A percentile compares a stretch with the other conserved stretches of the same genome.
phyloP scores from a whole-genome alignment of 1,284 basidiomycete genomes.

The Pascua guehoae region DNA sequence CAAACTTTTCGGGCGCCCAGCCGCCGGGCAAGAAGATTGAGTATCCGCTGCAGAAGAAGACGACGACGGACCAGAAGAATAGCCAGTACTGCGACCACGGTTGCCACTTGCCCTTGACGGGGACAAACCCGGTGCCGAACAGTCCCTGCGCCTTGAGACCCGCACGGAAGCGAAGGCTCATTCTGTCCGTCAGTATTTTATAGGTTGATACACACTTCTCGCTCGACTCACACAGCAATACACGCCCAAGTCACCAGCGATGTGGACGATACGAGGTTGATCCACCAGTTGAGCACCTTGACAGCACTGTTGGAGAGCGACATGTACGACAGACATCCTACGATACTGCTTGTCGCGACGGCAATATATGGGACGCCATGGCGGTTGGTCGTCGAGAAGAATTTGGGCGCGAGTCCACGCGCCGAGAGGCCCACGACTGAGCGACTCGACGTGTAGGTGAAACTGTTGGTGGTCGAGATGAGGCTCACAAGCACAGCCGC shows the following conservation, averaged over 20 bases:
- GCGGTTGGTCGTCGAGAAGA: constrained; percentile 53
- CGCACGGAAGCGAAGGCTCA: constrained; percentile 30
- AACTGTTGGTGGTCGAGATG: constrained; percentile 40
- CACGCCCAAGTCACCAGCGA: constrained; percentile 29
- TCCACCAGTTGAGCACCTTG: constrained; percentile 31
- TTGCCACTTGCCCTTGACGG: constrained; percentile 15
- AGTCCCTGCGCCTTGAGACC: constrained; percentile 31
- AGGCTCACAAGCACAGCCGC: constrained; percentile 40
- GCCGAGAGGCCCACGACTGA: constrained; percentile 42
- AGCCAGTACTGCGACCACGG: constrained; percentile 30
- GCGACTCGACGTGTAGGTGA: constrained; percentile 29
- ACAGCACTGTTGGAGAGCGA: constrained; percentile 19
- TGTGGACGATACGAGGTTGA: constrained; percentile 13
- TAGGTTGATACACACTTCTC: too few relatives aligned
- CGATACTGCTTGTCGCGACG: constrained; percentile 22
- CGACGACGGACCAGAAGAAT: constrained; percentile 20
- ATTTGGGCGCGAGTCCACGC: constrained; percentile 50
- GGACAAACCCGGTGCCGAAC: constrained; percentile 13
- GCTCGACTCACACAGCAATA: constrained; percentile 13
- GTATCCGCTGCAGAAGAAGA: constrained; percentile 21
- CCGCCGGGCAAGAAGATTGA: constrained; percentile 21
- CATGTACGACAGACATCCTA: constrained; percentile 30
- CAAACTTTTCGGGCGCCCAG: background rate
- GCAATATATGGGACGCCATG: constrained; percentile 47
- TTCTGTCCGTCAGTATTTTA: constrained; percentile 12